Conservation (phyloP, 345 rosid genomes). For the Citrus sp. region DNA sequence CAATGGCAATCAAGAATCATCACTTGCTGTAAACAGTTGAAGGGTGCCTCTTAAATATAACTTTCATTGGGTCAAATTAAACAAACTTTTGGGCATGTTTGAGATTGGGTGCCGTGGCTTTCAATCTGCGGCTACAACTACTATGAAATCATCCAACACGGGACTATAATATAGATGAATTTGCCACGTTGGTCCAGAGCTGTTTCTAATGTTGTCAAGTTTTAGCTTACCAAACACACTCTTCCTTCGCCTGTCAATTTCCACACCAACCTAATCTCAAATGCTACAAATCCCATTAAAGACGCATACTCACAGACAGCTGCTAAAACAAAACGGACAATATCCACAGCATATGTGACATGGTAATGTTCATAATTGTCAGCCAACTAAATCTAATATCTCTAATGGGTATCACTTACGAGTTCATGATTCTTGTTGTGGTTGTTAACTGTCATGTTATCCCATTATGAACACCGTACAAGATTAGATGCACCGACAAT, state of each 20-base stretch:
- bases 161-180: no score
- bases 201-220: not conserved
- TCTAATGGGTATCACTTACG: not conserved
- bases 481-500: not conserved
- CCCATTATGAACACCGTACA: not conserved
- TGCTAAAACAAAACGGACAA: not conserved
- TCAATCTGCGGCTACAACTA: no score
- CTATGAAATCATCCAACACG: no score
- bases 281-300: not conserved
- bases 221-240: not conserved
- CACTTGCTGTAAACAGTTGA: no score
- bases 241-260: not conserved
- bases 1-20: no score
- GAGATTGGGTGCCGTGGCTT: no score
- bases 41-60: no score
- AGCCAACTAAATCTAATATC: not conserved
- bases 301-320: not conserved
- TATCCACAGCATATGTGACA: not conserved
- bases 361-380: not conserved
- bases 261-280: not conserved
- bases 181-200: no score
- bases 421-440: not conserved
- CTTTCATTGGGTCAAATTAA: no score
- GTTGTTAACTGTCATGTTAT: not conserved
- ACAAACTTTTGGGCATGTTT: no score